A percentile compares a stretch with the other conserved stretches of the same genome.
phyloP scores from a whole-genome alignment of 441 rosid species.

The Arabidopsis lyrata region DNA sequence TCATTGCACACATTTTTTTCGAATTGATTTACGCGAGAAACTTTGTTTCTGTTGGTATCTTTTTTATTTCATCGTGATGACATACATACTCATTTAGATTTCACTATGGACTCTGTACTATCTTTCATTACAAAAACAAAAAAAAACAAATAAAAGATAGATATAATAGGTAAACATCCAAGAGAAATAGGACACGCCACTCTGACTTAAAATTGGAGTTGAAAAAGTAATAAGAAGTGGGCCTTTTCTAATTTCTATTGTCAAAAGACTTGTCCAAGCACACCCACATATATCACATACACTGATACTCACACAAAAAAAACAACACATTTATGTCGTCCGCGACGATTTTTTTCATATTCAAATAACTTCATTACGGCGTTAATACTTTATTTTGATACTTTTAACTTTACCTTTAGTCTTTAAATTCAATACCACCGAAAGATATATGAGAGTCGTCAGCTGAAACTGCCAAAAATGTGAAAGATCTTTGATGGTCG shows the following conservation, averaged over 20 bases:
- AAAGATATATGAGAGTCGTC: background rate
- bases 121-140: background rate
- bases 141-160: background rate
- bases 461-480: background rate
- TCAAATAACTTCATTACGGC: background rate
- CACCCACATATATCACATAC: background rate
- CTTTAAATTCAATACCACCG: background rate
- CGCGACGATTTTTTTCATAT: slow-evolving; percentile 34
- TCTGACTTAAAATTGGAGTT: background rate
- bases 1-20: background rate
- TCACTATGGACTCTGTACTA: background rate
- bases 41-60: background rate
- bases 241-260: slow-evolving; percentile 3
- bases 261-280: background rate
- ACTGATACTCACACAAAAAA: background rate
- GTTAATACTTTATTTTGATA: background rate
- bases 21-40: background rate
- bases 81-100: background rate
- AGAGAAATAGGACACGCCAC: slow-evolving; percentile 33
- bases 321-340: slow-evolving; percentile 13
- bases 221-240: slow-evolving; percentile 14
- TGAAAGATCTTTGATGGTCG: background rate
- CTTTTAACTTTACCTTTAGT: background rate
- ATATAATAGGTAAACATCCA: slow-evolving; percentile 22
- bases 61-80: background rate